These are phyloP conservation scores for Xenosphaeropsis pyriputrescens DNA, from an alignment of 2,329 filamentous ascomycete species.

Conservation along the genomic window DNA sequence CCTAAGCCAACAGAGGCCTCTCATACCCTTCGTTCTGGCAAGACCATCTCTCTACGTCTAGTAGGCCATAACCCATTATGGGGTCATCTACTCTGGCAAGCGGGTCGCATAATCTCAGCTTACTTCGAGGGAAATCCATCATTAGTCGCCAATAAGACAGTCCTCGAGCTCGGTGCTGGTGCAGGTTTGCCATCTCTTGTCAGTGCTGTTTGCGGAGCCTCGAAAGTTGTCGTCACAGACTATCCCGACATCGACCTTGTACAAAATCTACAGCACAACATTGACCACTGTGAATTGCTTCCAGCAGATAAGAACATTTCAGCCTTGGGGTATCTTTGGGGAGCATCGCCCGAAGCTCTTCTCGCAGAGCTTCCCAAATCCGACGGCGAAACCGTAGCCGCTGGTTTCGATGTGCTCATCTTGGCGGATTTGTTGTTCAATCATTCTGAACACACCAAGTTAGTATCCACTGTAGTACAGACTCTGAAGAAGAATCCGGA, in stretches of 20 bases:
- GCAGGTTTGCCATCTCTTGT: constrained; percentile 74
- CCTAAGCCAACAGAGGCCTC: constrained; percentile 60
- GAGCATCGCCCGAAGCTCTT: constrained; percentile 44
- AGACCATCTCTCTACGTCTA: constrained; percentile 44
- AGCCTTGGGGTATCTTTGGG: constrained; percentile 74
- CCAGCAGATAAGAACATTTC: constrained; percentile 23
- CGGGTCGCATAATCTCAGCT: constrained; percentile 59
- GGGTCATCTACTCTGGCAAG: constrained; percentile 88
- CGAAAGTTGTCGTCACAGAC: constrained; percentile 66
- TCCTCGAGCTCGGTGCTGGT: constrained; percentile 82
- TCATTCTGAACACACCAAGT: constrained; percentile 70
- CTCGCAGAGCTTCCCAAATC: constrained; percentile 25
- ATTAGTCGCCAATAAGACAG: constrained; percentile 50
- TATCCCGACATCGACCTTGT: constrained; percentile 80
- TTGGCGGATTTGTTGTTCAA: constrained; percentile 86
- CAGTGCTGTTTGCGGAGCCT: constrained; percentile 57
- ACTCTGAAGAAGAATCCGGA: constrained; percentile 37
- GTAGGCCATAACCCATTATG: constrained; percentile 82
- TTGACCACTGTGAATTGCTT: constrained; percentile 22
- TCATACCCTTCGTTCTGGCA: constrained; percentile 54
- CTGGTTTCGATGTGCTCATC: constrained; percentile 65
- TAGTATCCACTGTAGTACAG: constrained; percentile 56
- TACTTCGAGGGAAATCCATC: constrained; percentile 60
- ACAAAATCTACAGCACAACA: constrained; percentile 64
- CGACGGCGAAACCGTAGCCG: constrained; percentile 6